These are phyloP conservation scores for Bacidia rubella DNA, from an alignment of 495 filamentous ascomycete genomes.

Conservation along the genomic window DNA sequence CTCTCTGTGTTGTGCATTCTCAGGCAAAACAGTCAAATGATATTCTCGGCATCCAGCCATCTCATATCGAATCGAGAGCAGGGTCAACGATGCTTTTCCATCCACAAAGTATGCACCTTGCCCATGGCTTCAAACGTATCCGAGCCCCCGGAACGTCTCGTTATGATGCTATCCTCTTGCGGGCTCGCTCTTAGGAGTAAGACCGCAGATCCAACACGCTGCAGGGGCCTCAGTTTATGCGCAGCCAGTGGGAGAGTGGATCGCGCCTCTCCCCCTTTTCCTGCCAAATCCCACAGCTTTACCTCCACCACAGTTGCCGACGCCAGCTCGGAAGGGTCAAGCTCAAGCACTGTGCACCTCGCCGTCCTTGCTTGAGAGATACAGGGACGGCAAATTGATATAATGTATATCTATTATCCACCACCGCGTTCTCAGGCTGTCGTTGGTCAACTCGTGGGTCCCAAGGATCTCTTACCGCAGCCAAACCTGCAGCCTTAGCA, in stretches of 20 bases:
- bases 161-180: conserved; percentile 1
- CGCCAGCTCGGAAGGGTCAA: not conserved
- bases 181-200: conserved; percentile 4
- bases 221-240: conserved; percentile 7
- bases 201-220: conserved; percentile 6
- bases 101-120: not conserved
- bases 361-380: not conserved
- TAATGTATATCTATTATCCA: not conserved
- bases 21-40: not conserved
- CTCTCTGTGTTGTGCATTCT: not conserved
- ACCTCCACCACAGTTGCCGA: not conserved
- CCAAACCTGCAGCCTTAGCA: conserved; percentile 6
- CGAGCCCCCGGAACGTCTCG: not conserved
- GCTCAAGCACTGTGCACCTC: not conserved
- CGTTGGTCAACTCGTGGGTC: not conserved
- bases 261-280: not conserved
- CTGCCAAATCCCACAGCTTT: not conserved
- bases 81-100: not conserved
- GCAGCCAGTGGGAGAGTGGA: conserved; percentile 1
- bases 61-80: not conserved
- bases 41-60: too few relatives aligned
- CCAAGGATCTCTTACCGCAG: not conserved
- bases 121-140: not conserved
- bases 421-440: not conserved
- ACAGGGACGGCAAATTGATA: not conserved